These are phyloP conservation scores for Alternaria solani DNA, from an alignment of 2,329 filamentous ascomycete species.

Conservation along the genomic window DNA sequence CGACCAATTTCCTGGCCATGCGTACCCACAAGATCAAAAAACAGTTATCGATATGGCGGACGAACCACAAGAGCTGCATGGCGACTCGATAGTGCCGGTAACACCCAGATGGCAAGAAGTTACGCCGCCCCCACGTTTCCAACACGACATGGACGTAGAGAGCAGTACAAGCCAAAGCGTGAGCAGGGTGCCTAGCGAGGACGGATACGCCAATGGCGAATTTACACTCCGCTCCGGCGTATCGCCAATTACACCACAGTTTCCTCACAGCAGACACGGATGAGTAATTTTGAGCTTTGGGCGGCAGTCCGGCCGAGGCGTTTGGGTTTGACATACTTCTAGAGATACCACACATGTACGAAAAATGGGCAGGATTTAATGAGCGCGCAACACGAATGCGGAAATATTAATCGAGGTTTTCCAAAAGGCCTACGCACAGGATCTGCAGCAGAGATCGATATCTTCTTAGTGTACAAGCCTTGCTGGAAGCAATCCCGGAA, in stretches of 20 bases:
- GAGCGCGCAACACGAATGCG: neutral
- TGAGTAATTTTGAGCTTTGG: neutral
- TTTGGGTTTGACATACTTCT: slow-evolving; percentile 9
- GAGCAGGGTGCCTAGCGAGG: slow-evolving; percentile 36
- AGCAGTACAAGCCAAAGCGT: slow-evolving; percentile 26
- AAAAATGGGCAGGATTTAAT: neutral
- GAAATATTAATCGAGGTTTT: neutral
- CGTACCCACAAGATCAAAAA: slow-evolving; percentile 32
- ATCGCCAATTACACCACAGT: slow-evolving; percentile 27
- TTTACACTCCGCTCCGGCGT: slow-evolving; percentile 16
- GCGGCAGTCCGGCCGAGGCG: neutral
- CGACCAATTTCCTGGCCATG: slow-evolving; percentile 10
- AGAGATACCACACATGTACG: slow-evolving; percentile 20
- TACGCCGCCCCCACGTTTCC: slow-evolving; percentile 16
- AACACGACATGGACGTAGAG: slow-evolving; percentile 31
- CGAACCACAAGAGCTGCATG: slow-evolving; percentile 35
- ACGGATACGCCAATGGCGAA: slow-evolving; percentile 23
- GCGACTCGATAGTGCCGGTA: slow-evolving; percentile 26
- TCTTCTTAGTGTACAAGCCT: neutral
- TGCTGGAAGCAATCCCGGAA: neutral
- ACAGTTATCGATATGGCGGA: slow-evolving; percentile 30
- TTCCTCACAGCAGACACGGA: neutral
- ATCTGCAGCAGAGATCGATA: neutral
- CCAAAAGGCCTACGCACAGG: neutral
- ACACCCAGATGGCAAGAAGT: slow-evolving; percentile 39